A percentile compares a stretch with the other conserved stretches of the same genome.
These are phyloP conservation scores for Nosema muscidifuracis DNA, from an alignment of 371 early-diverging fungal genomes.

Conservation along the genomic window DNA sequence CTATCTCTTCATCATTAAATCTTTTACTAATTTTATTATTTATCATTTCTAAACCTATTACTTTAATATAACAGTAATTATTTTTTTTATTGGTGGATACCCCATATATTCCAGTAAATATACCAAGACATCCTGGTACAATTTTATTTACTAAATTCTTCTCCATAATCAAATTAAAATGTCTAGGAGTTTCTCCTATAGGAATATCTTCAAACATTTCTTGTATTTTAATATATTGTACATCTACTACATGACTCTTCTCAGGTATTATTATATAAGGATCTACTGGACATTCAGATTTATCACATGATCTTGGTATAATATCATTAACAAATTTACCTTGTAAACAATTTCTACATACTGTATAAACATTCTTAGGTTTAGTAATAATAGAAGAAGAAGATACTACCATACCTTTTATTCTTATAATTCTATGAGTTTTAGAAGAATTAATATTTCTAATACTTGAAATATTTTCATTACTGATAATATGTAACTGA, in stretches of 20 bases:
- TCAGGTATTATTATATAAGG: constrained; percentile 88
- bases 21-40: constrained; percentile 59
- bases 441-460: constrained; percentile 68
- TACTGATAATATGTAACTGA: constrained; percentile 43
- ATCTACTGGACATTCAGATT: constrained; percentile 67
- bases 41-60: constrained; percentile 45
- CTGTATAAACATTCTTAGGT: constrained; percentile 54
- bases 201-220: constrained; percentile 94
- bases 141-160: constrained; percentile 77
- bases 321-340: constrained; percentile 67
- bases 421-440: constrained; percentile 81
- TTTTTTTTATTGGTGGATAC: constrained; percentile 65
- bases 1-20: constrained; percentile 83
- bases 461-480: constrained; percentile 36
- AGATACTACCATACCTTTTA: constrained; percentile 90
- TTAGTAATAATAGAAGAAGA: constrained; percentile 68
- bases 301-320: constrained; percentile 62
- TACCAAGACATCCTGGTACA: constrained; percentile 83
- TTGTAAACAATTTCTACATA: constrained; percentile 61
- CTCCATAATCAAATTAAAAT: constrained; percentile 78
- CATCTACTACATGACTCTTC: constrained; percentile 86
- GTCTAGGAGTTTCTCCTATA: constrained; percentile 92
- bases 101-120: constrained; percentile 88
- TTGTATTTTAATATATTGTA: constrained; percentile 91
- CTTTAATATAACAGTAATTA: constrained; percentile 27